A percentile compares a stretch with the other conserved stretches of the same genome.
These are phyloP conservation scores for Paspalum vaginatum DNA, from an alignment of 176 grass and related monocot species.

Conservation along the genomic window DNA sequence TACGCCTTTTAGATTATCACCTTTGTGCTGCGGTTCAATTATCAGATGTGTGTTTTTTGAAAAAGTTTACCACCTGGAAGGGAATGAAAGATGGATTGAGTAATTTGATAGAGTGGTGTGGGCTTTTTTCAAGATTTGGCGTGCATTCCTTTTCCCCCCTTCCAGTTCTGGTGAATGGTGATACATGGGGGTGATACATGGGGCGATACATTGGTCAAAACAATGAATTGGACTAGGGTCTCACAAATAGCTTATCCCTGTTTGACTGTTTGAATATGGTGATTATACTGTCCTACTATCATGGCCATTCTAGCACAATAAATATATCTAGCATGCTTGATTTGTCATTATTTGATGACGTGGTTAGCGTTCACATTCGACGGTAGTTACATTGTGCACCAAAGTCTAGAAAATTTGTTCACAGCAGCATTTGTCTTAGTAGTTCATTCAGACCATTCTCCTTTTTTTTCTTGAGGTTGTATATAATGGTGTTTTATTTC, in stretches of 20 bases:
- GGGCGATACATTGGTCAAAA: neutral
- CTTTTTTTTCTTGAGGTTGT: too few species aligned
- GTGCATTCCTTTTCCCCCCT: neutral
- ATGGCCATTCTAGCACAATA: neutral
- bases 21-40: neutral
- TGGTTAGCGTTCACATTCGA: neutral
- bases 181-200: too few species aligned
- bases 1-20: neutral
- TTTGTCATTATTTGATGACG: neutral
- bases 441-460: too few species aligned
- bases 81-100: neutral
- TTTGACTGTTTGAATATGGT: neutral
- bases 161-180: neutral
- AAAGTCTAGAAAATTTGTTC: neutral
- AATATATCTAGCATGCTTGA: too few species aligned
- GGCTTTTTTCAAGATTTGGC: neutral
- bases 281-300: neutral
- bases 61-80: neutral
- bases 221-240: neutral
- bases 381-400: neutral
- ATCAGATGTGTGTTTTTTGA: neutral
- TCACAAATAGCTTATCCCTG: neutral
- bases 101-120: neutral
- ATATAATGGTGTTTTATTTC: too few species aligned
- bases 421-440: too few species aligned